Base-by-base conservation (phyloP, 2,329 filamentous ascomycete genomes). In the Ampelomyces quisqualis region DNA sequence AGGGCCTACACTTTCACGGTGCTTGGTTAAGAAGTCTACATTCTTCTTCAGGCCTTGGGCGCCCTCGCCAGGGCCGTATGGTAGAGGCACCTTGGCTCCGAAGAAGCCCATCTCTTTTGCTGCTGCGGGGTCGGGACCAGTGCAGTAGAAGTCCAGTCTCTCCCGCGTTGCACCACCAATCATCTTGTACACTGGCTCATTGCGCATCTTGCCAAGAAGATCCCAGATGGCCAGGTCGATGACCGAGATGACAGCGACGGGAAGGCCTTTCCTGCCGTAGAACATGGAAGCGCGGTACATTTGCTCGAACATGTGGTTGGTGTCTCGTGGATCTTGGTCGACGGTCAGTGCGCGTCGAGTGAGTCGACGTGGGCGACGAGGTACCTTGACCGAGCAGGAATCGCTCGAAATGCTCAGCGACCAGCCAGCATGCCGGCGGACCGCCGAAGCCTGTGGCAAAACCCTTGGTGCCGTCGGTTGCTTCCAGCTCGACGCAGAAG, bases 221-320 rank as follows among this genome's bases (percentile, higher is more conserved):
- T 96, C 90, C 90, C 90, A 96, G 27, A 96, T 71, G 4, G 90
- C 90, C 29, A 96, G 78, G 62, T 96, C 90, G 60, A 96, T 93
- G 51, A 95, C 90, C 2, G 89, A 95, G 62, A 96, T 96, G 61
- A 94, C 85, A 38, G 90, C 90, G 8, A 91, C 80, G 2, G 90
- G 86, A 2, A 96, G 81, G 32, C 90, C 90, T 70, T 96, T 96
- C 54, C 90, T 85, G 47, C 90, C 90, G 64, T 96, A 96, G 76
- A 95, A 96, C 88, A 95, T 94, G 55, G 89, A 94, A 2, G 80
- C 87, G 45, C 90, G 84, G 75, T 95, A 96, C 90, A 96, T 95
- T 69, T 94, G 89, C 74, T 96, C 90, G 65, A 94, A 96, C 20
- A 96, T 76, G 49, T 90, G 80, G 70, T 95, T 95, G 38, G 88